Percentiles rank a stretch among this genome's conserved stretches.
Conservation (phyloP, 805 yeast species). For the Wickerhamia fluorescens region DNA sequence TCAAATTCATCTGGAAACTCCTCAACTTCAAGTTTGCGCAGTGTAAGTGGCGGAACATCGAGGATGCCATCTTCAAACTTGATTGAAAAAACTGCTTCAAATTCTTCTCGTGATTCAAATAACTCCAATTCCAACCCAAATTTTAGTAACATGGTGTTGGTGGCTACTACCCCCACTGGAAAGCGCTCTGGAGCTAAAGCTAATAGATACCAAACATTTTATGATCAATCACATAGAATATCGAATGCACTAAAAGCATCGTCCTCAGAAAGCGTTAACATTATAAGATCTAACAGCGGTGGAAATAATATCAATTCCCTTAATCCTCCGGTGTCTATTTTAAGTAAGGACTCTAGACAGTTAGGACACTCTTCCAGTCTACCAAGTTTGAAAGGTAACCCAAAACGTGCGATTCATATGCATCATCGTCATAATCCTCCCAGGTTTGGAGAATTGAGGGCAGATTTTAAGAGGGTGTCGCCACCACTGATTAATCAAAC, state of each 20-base stretch:
- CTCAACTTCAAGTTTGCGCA: constrained; percentile 24
- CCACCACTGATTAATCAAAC: too few relatives aligned
- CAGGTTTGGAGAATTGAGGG: constrained; percentile 5
- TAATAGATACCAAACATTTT: constrained; percentile 39
- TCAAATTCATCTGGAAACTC: constrained; percentile 26
- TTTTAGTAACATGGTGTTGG: neutral
- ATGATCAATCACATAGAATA: constrained; percentile 38
- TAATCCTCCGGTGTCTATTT: too few relatives aligned
- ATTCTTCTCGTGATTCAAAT: constrained; percentile 24
- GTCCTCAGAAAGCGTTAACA: constrained; percentile 25
- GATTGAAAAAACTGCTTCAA: constrained; percentile 29
- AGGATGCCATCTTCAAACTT: constrained; percentile 6
- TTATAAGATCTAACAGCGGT: constrained; percentile 10
- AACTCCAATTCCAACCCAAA: constrained; percentile 5
- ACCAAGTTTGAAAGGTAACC: constrained; percentile 12
- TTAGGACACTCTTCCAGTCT: constrained; percentile 18
- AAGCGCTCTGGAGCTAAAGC: constrained; percentile 39
- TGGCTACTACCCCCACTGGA: constrained; percentile 11
- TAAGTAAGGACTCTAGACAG: constrained; percentile 7
- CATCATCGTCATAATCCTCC: constrained; percentile 5
- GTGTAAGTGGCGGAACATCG: too few relatives aligned
- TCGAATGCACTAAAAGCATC: constrained; percentile 35
- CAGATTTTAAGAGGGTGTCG: too few relatives aligned
- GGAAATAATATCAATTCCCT: constrained; percentile 4
- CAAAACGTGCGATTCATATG: constrained; percentile 4